Evolutionary conservation across 1,139 yeast species (phyloP).

Genomic region (Candida sanyaensis): DNA sequence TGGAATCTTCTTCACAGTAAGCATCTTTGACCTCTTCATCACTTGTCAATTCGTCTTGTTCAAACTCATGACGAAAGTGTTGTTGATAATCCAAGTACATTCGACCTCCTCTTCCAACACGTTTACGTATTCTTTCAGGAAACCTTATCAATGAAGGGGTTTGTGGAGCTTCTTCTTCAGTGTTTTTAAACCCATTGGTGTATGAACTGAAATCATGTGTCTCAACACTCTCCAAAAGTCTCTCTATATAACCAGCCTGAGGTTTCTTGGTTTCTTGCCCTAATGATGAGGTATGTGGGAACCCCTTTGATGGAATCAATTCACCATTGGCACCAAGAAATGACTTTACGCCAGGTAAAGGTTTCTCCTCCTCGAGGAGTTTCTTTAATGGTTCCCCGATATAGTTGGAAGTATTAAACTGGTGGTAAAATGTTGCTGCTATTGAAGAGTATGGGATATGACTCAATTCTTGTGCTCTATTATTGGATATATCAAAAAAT

Average conservation of each 20-base stretch:
- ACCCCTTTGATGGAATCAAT: constrained; percentile 43
- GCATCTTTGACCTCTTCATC: constrained; percentile 30
- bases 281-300: constrained; percentile 44
- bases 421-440: constrained; percentile 69
- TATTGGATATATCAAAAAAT: constrained; percentile 65
- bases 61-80: not conserved
- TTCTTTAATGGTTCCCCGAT: constrained; percentile 44
- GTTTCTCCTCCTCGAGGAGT: constrained; percentile 39
- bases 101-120: constrained; percentile 74
- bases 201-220: constrained; percentile 50
- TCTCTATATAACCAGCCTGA: constrained; percentile 37
- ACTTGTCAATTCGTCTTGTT: not conserved
- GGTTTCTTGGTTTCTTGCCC: constrained; percentile 30
- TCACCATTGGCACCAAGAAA: constrained; percentile 50
- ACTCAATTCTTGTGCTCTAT: constrained; percentile 49
- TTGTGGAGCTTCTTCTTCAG: constrained; percentile 18
- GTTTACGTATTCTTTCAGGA: constrained; percentile 59
- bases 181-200: constrained; percentile 34
- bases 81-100: constrained; percentile 57
- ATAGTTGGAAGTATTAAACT: constrained; percentile 63
- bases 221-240: constrained; percentile 45
- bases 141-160: not conserved
- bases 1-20: constrained; percentile 56
- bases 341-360: constrained; percentile 46
- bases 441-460: constrained; percentile 84